Percentiles rank a stretch among this genome's conserved stretches.
Conservation (phyloP, 768 basidiomycete genomes). For the Boletus pseudo-olivaceus region DNA sequence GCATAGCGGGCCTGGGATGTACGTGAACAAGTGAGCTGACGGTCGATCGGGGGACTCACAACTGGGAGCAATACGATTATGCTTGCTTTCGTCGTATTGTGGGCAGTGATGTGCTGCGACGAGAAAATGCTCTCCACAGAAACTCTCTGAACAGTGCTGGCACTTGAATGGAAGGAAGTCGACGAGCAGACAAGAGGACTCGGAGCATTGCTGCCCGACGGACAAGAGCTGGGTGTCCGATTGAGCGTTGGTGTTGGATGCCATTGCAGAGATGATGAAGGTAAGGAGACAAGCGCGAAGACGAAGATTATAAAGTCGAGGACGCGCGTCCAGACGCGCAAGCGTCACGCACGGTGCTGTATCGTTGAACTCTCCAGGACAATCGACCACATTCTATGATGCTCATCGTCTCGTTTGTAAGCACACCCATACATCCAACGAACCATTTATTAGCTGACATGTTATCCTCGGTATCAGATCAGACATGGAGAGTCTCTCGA, state of each 20-base stretch:
- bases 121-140: slow-evolving; percentile 79
- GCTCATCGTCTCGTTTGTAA: slow-evolving; percentile 28
- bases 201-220: slow-evolving; percentile 71
- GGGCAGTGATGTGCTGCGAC: slow-evolving; percentile 64
- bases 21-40: not conserved
- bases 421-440: not conserved
- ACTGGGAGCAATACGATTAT: slow-evolving; percentile 72
- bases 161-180: slow-evolving; percentile 89
- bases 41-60: slow-evolving; percentile 43
- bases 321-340: slow-evolving; percentile 31
- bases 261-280: not conserved
- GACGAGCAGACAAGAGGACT: slow-evolving; percentile 61
- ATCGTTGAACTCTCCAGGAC: not conserved
- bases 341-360: slow-evolving; percentile 3
- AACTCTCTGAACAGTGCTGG: slow-evolving; percentile 66
- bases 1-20: slow-evolving; percentile 65
- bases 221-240: slow-evolving; percentile 57
- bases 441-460: not conserved
- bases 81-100: slow-evolving; percentile 66
- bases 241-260: slow-evolving; percentile 25
- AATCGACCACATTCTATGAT: slow-evolving; percentile 2
- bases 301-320: slow-evolving; percentile 16
- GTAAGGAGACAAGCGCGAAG: not conserved
- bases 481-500: slow-evolving; percentile 78
- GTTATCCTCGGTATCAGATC: slow-evolving; percentile 39